These are phyloP conservation scores for Acrodontium crateriforme DNA, from an alignment of 2,329 filamentous ascomycete species.

Conservation along the genomic window DNA sequence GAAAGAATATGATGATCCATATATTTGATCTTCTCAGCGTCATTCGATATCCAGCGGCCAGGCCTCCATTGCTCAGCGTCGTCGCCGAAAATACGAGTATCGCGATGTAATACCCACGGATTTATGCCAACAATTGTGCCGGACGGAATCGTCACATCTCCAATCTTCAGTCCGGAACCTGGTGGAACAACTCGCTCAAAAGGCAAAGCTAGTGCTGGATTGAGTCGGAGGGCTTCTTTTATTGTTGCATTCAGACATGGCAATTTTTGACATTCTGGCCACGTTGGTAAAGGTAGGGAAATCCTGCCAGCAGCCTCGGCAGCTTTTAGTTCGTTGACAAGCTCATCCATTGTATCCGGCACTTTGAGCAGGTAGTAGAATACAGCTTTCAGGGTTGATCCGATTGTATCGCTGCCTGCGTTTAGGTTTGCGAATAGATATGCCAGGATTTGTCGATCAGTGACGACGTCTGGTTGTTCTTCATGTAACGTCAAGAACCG, in stretches of 20 bases:
- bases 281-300: constrained; percentile 12
- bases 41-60: constrained; percentile 31
- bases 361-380: constrained; percentile 25
- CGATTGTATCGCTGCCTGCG: constrained; percentile 29
- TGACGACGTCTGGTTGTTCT: constrained; percentile 13
- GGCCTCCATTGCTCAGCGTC: constrained; percentile 25
- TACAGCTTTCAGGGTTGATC: constrained; percentile 26
- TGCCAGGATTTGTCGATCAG: constrained; percentile 11
- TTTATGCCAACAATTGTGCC: constrained; percentile 32
- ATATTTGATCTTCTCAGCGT: constrained; percentile 4
- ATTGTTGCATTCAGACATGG: constrained; percentile 14
- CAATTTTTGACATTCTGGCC: constrained; percentile 8
- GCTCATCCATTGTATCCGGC: constrained; percentile 2
- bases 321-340: constrained; percentile 7
- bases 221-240: constrained; percentile 14
- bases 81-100: constrained; percentile 25
- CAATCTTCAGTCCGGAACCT: constrained; percentile 7
- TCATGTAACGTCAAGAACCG: constrained; percentile 14
- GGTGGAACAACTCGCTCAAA: constrained; percentile 11
- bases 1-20: constrained; percentile 8
- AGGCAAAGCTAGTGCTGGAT: constrained; percentile 12
- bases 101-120: constrained; percentile 29
- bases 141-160: constrained; percentile 18
- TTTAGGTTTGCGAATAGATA: constrained; percentile 14
- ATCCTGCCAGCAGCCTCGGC: constrained; percentile 6